phyloP scores from a whole-genome alignment of 345 rosid species.

The Salix viminalis region DNA sequence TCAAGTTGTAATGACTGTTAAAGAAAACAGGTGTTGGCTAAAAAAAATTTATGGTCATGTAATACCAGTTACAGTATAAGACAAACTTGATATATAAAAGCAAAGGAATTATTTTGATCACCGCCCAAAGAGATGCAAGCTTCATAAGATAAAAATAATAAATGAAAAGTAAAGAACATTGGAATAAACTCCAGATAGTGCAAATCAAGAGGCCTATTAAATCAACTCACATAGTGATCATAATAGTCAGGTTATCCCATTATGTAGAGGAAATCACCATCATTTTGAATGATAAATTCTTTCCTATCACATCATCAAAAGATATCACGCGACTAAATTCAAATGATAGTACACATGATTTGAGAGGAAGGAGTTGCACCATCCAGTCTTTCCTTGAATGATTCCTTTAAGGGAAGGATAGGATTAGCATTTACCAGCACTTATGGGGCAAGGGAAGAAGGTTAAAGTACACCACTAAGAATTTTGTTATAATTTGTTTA shows the following conservation, averaged over 20 bases:
- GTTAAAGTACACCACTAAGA: too few species aligned
- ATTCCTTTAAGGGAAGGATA: too few species aligned
- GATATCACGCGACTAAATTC: not conserved
- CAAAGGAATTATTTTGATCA: too few species aligned
- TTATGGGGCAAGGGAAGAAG: too few species aligned
- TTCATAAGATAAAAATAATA: constrained; percentile 3
- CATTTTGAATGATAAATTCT: not conserved
- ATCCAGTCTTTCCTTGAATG: too few species aligned
- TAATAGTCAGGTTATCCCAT: not conserved
- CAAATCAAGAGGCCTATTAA: too few species aligned
- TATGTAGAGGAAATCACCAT: not conserved
- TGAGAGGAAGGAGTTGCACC: too few species aligned
- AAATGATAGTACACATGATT: not conserved
- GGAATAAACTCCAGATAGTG: not conserved
- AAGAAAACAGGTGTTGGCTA: constrained; percentile 27
- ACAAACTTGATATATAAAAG: too few species aligned
- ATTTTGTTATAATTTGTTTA: too few species aligned
- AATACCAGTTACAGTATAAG: constrained; percentile 10
- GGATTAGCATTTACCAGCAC: too few species aligned
- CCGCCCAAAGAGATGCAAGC: not conserved
- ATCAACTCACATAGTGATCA: not conserved
- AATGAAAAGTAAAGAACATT: constrained; percentile 1
- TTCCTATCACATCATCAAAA: not conserved
- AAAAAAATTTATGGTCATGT: constrained; percentile 3
- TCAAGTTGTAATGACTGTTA: constrained; percentile 86